Base-by-base conservation (phyloP, 2,329 filamentous ascomycete species). In the Ophiosphaerella korrae region DNA sequence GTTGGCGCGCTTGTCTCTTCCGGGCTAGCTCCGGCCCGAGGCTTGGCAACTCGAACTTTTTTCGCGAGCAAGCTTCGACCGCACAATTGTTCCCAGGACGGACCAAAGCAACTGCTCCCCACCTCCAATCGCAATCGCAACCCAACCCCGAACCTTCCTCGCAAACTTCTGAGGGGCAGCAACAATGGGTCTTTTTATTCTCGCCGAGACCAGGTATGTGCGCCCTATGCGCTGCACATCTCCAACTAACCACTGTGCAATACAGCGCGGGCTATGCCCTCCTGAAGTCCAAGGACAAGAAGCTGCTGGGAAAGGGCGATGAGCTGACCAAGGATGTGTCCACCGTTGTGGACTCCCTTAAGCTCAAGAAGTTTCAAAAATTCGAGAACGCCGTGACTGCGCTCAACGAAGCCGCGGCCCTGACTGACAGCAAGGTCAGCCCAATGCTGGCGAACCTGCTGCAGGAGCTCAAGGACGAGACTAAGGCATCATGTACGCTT, bases 221-320 rank as follows among this genome's bases (percentile, higher is more conserved):
- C 40, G 45, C 43, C 36, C 36, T 9, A 33, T 45, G 50, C 50
- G 49, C 26, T 29, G 3, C 52, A 45, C 33, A 45, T 48, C 51
- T 52, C 37, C 38, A 33, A 14, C 62, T 67, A 57, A 68, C 26
- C 26, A 29, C 59, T 35, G 38, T 23, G 5, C 26, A 48, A 68
- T 88, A 88, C 71, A 90, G 90, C 78, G 92, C 92, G 67, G 96
- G 94, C 75, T 97, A 97, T 81, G 94, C 92, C 77, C 86, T 99
- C 75, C 92, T 99, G 82, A 97, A 99, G 84, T 89, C 93, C 67
- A 91, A 92, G 76, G 93, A 97, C 84, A 97, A 97, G 86, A 97
- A 97, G 82, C 84, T 97, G 53, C 82, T 99, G 62, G 94, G 96
- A 77, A 87, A 89, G 70, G 88, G 93, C 77, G 83, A 84, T 46